These are phyloP conservation scores for Sclerotinia trifoliorum DNA, from an alignment of 2,329 filamentous ascomycete genomes.

Conservation along the genomic window DNA sequence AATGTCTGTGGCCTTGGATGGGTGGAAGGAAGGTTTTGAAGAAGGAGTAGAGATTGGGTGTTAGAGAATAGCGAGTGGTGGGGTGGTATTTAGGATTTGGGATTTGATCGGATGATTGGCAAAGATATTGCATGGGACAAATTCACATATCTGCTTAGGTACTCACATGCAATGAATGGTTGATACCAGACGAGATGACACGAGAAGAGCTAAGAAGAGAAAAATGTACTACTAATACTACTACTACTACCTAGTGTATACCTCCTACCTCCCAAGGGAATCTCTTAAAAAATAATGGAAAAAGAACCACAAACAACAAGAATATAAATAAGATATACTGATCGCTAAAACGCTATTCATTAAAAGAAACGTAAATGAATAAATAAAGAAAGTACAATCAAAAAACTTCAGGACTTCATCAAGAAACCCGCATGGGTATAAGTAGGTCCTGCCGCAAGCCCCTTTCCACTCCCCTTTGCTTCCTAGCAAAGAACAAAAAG, in stretches of 20 bases:
- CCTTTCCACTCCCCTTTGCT: background rate
- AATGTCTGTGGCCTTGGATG: constrained; percentile 83
- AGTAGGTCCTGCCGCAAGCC: constrained; percentile 12
- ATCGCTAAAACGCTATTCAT: constrained; percentile 35
- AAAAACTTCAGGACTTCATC: constrained; percentile 28
- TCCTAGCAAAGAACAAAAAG: background rate
- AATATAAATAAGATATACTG: constrained; percentile 21
- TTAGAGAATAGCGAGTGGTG: too few relatives aligned
- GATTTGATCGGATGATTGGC: background rate
- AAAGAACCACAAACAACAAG: constrained; percentile 16
- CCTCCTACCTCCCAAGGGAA: background rate
- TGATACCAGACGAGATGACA: background rate
- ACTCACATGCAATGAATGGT: background rate
- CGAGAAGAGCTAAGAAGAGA: background rate
- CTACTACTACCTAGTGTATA: constrained; percentile 7
- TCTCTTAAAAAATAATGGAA: constrained; percentile 6
- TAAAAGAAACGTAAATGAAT: background rate
- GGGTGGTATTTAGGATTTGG: background rate
- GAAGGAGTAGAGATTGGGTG: constrained; percentile 1
- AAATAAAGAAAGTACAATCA: background rate
- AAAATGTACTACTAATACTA: background rate
- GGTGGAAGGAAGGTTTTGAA: constrained; percentile 65
- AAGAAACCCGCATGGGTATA: constrained; percentile 19
- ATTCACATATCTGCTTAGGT: background rate
- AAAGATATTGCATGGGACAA: background rate